These are phyloP conservation scores for Pisolithus sp. DNA, from an alignment of 768 basidiomycete species.

Conservation along the genomic window DNA sequence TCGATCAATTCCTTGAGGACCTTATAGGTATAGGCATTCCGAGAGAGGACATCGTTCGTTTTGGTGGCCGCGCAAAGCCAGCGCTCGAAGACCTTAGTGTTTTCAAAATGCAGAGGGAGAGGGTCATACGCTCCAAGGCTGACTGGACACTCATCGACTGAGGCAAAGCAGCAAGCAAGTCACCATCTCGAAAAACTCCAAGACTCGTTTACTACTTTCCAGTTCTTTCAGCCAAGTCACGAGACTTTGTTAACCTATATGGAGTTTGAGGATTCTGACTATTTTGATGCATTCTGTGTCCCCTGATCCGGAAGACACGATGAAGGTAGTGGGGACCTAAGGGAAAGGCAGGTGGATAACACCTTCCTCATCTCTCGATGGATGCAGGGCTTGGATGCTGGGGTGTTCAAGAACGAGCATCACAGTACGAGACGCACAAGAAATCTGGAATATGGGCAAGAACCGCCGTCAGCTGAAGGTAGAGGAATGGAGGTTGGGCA, in stretches of 20 bases:
- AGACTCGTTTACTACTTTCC: constrained; percentile 24
- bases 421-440: constrained; percentile 16
- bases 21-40: constrained; percentile 57
- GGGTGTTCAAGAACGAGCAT: constrained; percentile 28
- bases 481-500: constrained; percentile 29
- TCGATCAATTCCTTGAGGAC: constrained; percentile 63
- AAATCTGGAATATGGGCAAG: constrained; percentile 35
- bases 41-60: constrained; percentile 41
- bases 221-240: constrained; percentile 11
- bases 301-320: constrained; percentile 38
- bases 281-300: constrained; percentile 40
- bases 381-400: constrained; percentile 39
- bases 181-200: constrained; percentile 18
- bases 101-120: constrained; percentile 29
- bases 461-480: constrained; percentile 21
- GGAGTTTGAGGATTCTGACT: constrained; percentile 46
- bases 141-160: constrained; percentile 41
- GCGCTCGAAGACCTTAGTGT: constrained; percentile 42
- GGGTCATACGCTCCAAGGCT: constrained; percentile 17
- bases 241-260: constrained; percentile 38
- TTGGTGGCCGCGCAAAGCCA: constrained; percentile 49
- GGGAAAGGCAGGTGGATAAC: constrained; percentile 28
- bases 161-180: constrained; percentile 21
- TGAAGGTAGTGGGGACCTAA: constrained; percentile 37
- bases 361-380: constrained; percentile 45